Evolutionary conservation across 208 protist genomes (phyloP), one percentile per base, ranked within the genome.

Genomic region (Trypanosoma vivax): DNA sequence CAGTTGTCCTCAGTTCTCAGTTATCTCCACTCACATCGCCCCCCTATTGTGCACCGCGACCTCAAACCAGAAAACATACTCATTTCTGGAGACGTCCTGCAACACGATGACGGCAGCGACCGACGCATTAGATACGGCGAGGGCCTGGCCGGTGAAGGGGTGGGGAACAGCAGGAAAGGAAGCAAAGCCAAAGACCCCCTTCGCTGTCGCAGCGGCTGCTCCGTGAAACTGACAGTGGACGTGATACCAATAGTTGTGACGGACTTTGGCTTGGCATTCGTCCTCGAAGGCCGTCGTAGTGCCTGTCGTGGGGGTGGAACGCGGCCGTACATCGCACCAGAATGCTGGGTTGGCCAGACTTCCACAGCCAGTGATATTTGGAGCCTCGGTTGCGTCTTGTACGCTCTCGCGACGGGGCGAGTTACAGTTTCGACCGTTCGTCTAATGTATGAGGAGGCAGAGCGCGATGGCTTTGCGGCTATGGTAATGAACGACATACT

Each of bases 351-450:
- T n/a, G 71, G 76, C 5, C 59, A 56, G 16, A 84, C 80, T 18
- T 69, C 60, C 38, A 84, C 79, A 14, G 83, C 78, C 11, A 90
- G 78, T 59, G 83, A 94, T 55, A 37, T 94, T 19, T 94, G 86
- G 83, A 79, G 81, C 37, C 64, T 88, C 28, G 86, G 83, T n/a
- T 94, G 86, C 55, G 73, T 90, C 9, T 67, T 94, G 9, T 94
- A 94, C 56, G 79, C 83, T 4, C 62, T 91, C 6, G 86, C 86
- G 10, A 89, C 83, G 18, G 63, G 69, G 0, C 76, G 83, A 13
- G 49, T 94, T 18, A 73, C 73, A 2, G 46, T 69, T 5, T 51
- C 51, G 0, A 82, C 40, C 4, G 80, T 89, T 19, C 74, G 83
- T 21, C 68, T 90, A 25, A 90, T 94, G 83, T 86, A 73, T 13